Percentiles rank a stretch among this genome's conserved stretches.
Conservation (phyloP, 1,284 basidiomycete genomes). For the Ustilago xerochloae region DNA sequence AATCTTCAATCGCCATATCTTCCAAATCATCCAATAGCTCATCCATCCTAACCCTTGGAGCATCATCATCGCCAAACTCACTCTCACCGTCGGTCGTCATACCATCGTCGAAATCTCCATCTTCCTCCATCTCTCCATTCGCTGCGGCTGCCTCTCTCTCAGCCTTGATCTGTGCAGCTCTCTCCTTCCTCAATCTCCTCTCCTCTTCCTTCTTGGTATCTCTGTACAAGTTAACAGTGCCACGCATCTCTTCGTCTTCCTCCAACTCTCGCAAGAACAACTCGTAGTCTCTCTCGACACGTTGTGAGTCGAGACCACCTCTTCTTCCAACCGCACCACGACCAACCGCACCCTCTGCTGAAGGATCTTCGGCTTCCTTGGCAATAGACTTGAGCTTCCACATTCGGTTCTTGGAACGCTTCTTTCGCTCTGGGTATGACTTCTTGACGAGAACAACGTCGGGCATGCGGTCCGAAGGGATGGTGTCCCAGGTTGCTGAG, state of each 20-base stretch:
- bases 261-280: conserved; percentile 93
- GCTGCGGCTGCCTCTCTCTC: conserved; percentile 67
- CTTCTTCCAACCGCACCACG: conserved; percentile 87
- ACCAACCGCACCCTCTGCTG: conserved; percentile 69
- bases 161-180: conserved; percentile 59
- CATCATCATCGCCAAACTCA: conserved; percentile 83
- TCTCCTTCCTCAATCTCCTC: conserved; percentile 65
- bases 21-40: conserved; percentile 94
- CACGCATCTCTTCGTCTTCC: conserved; percentile 93
- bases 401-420: conserved; percentile 84
- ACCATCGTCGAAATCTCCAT: conserved; percentile 55
- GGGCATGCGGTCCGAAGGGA: conserved; percentile 78
- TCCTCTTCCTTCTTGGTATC: conserved; percentile 71
- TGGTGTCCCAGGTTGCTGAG: conserved; percentile 82
- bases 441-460: conserved; percentile 95
- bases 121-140: conserved; percentile 71
- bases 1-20: conserved; percentile 64
- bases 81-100: conserved; percentile 69
- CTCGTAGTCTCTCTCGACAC: conserved; percentile 97
- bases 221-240: conserved; percentile 85
- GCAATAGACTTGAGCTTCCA: conserved; percentile 95
- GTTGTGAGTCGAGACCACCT: conserved; percentile 89
- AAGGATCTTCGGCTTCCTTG: conserved; percentile 81
- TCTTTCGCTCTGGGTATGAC: conserved; percentile 91
- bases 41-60: conserved; percentile 73